These are phyloP conservation scores for Lippia alba DNA, from an alignment of 305 asterid genomes.

Conservation along the genomic window DNA sequence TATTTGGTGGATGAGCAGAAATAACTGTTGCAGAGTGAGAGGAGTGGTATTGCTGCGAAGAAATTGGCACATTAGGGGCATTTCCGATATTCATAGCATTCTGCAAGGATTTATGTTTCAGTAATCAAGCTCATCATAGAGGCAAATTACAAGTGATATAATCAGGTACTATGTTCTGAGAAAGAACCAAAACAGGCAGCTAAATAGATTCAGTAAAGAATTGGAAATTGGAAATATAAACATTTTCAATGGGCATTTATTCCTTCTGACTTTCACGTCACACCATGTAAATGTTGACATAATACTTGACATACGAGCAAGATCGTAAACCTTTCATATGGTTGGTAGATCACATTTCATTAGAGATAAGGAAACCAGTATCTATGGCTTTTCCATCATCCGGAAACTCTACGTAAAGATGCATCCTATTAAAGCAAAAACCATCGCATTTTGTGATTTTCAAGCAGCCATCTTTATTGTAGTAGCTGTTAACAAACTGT, in stretches of 20 bases:
- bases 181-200: not conserved
- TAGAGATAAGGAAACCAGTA: not conserved
- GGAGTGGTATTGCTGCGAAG: slow-evolving; percentile 53
- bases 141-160: not conserved
- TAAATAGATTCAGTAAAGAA: not conserved
- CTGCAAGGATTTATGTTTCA: slow-evolving; percentile 41
- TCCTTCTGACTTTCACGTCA: not conserved
- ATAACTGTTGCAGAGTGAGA: slow-evolving; percentile 36
- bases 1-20: slow-evolving; percentile 44
- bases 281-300: slow-evolving; percentile 7
- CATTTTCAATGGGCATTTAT: not conserved
- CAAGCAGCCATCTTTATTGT: not conserved
- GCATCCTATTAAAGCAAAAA: not conserved
- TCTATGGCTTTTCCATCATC: not conserved
- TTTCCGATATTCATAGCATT: slow-evolving; percentile 56
- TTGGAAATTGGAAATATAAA: not conserved
- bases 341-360: not conserved
- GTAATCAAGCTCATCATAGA: slow-evolving; percentile 21
- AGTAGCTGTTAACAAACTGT: not conserved
- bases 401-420: not conserved
- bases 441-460: slow-evolving; percentile 1
- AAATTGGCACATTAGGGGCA: slow-evolving; percentile 45
- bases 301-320: slow-evolving; percentile 9
- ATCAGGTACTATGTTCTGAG: slow-evolving; percentile 11
- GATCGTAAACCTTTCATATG: not conserved